These are phyloP conservation scores for Trichoderma afroharzianum DNA, from an alignment of 2,329 filamentous ascomycete species.

Conservation along the genomic window DNA sequence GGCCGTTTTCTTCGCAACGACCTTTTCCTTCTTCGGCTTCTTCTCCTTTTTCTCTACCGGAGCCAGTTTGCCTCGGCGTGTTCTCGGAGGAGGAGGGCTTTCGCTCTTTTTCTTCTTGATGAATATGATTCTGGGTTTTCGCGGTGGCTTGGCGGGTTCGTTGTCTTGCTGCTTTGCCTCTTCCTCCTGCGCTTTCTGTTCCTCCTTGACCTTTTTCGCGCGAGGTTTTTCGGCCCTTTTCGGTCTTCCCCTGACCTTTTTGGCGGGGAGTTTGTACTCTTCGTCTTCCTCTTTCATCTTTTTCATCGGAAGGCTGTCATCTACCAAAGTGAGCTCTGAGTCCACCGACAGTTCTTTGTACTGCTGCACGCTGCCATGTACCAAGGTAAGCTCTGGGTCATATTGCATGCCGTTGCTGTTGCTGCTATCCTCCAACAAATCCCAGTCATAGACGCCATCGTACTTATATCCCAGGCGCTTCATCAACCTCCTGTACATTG, in stretches of 20 bases:
- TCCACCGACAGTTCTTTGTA: slow-evolving; percentile 15
- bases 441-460: slow-evolving; percentile 17
- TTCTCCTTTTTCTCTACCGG: background rate
- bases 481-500: slow-evolving; percentile 6
- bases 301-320: slow-evolving; percentile 1
- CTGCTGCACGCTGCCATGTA: background rate
- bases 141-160: background rate
- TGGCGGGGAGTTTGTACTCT: background rate
- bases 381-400: too few species aligned
- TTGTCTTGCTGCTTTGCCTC: background rate
- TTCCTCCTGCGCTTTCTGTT: background rate
- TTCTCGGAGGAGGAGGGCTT: background rate
- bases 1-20: background rate
- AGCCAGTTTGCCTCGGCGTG: background rate
- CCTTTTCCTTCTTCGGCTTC: background rate
- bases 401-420: background rate
- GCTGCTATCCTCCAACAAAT: slow-evolving; percentile 2
- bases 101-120: background rate
- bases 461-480: background rate
- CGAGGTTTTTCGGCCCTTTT: background rate
- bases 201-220: background rate
- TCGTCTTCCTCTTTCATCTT: background rate
- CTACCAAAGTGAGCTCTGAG: background rate
- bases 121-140: background rate
- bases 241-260: background rate